Base-by-base conservation (phyloP, 805 yeast species). In the Schwanniomyces vanrijiae region DNA sequence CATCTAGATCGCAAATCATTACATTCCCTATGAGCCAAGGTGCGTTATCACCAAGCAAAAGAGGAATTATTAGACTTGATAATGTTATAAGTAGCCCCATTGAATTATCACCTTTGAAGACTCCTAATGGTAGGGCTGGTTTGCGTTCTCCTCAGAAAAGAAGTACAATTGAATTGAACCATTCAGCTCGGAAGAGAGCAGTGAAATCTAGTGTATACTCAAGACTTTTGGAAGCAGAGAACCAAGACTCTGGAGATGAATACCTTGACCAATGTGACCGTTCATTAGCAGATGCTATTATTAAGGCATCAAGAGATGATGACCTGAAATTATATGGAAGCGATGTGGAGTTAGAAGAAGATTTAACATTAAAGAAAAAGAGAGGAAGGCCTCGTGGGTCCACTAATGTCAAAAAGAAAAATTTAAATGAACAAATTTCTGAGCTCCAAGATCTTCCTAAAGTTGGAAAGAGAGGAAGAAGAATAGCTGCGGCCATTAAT, bases 101-200 rank as follows among this genome's bases (percentile, higher is more conserved):
- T 21, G 49, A 31, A 24, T 39, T 58, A 11, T 61, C 66, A 8
- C 71, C 71, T 42, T 60, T 50, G 4, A 66, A 46, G 46, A 65
- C 72, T 2, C 77, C 78, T 1, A 69, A 62, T 48, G 81, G 81
- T 1, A 55, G 74, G 46, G 74, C 71, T 42, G 82, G 80, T 2
- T 58, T 78, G 9, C 66, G 67, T 16, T 74, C 80, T 10, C 83
- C 83, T 3, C 47, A 54, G 45, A 65, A 56, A 43, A 43, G 82
- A 53, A 49, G 71, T 1, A 53, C 62, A 48, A 57, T 57, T 1
- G 77, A 68, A 6, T 51, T 71, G 35, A 79, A 81, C 46, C 58
- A 61, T 37, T 69, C 79, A 2, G 87, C 87, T 1, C 58, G 78
- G 21, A 73, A 74, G 52, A 60, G 77, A 47, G 82, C 87, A 0